These are phyloP conservation scores for Penstemon davidsonii DNA, from an alignment of 257 asterid species.

Conservation along the genomic window DNA sequence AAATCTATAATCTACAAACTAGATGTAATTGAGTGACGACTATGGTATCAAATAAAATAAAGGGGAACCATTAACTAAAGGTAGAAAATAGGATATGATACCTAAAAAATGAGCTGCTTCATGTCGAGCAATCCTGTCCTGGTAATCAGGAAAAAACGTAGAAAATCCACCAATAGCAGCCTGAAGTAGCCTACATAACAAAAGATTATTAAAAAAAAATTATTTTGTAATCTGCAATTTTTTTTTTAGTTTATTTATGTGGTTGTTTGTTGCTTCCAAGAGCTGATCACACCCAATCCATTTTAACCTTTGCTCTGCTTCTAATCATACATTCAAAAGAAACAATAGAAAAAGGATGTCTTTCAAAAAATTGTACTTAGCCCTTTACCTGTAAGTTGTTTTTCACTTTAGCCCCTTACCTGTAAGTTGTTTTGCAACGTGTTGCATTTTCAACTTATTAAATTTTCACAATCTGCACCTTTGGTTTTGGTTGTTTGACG, in stretches of 20 bases:
- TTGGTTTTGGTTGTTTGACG: too few relatives aligned
- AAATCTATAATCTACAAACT: neutral
- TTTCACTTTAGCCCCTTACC: too few relatives aligned
- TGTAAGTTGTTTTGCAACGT: too few relatives aligned
- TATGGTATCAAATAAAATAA: neutral
- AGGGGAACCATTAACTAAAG: neutral
- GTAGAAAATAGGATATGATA: constrained; percentile 28
- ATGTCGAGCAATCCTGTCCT: constrained; percentile 87
- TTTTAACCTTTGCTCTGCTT: neutral
- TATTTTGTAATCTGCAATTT: constrained; percentile 9
- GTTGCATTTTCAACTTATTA: too few relatives aligned
- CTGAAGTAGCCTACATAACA: constrained; percentile 75
- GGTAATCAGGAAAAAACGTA: constrained; percentile 78
- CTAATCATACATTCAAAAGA: neutral
- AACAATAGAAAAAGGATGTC: neutral
- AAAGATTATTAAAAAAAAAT: constrained; percentile 10
- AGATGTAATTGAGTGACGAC: neutral
- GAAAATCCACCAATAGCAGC: constrained; percentile 91
- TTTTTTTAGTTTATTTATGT: neutral
- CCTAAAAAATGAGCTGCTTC: constrained; percentile 99
- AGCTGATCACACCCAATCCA: neutral
- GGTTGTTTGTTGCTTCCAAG: neutral
- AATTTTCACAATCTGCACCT: too few relatives aligned
- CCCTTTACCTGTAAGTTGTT: too few relatives aligned
- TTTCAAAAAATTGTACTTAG: too few relatives aligned